A percentile compares a stretch with the other conserved stretches of the same genome.
Conservation (phyloP, 2,329 filamentous ascomycete species). For the Hymenoscyphus occultus region DNA sequence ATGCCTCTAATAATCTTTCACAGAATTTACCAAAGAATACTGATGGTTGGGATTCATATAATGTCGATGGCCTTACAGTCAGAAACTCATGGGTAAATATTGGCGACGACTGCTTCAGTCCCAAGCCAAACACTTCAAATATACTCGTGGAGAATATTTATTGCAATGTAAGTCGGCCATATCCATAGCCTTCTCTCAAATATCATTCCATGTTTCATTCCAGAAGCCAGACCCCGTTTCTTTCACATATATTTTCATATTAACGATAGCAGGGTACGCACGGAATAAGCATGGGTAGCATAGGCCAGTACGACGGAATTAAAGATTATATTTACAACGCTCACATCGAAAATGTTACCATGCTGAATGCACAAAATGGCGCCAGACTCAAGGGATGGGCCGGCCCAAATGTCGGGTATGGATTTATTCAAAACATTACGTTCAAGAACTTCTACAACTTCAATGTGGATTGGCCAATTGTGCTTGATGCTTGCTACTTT, state of each 20-base stretch:
- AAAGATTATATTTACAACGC: slow-evolving; percentile 55
- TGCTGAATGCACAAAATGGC: slow-evolving; percentile 53
- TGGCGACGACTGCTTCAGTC: slow-evolving; percentile 60
- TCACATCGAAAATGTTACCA: slow-evolving; percentile 56
- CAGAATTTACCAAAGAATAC: slow-evolving; percentile 55
- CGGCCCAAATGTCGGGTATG: slow-evolving; percentile 54
- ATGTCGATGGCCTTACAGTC: slow-evolving; percentile 52
- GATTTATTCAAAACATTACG: slow-evolving; percentile 60
- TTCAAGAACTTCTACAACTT: slow-evolving; percentile 59
- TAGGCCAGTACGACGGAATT: slow-evolving; percentile 55
- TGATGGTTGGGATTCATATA: slow-evolving; percentile 60
- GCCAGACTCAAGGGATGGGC: slow-evolving; percentile 62
- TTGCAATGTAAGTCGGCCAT: slow-evolving; percentile 44
- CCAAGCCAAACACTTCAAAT: slow-evolving; percentile 57
- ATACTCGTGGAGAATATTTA: slow-evolving; percentile 58
- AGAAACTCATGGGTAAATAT: slow-evolving; percentile 51
- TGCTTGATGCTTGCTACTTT: slow-evolving; percentile 63
- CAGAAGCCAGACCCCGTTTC: not conserved
- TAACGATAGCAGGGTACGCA: slow-evolving; percentile 43
- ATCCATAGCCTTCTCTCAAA: too few species aligned
- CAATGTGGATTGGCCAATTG: slow-evolving; percentile 55
- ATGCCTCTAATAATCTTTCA: slow-evolving; percentile 4
- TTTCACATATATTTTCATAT: not conserved
- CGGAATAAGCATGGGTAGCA: slow-evolving; percentile 55
- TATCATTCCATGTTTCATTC: not conserved